These are phyloP conservation scores for Fistulina hepatica DNA, from an alignment of 1,284 basidiomycete species.

Conservation along the genomic window DNA sequence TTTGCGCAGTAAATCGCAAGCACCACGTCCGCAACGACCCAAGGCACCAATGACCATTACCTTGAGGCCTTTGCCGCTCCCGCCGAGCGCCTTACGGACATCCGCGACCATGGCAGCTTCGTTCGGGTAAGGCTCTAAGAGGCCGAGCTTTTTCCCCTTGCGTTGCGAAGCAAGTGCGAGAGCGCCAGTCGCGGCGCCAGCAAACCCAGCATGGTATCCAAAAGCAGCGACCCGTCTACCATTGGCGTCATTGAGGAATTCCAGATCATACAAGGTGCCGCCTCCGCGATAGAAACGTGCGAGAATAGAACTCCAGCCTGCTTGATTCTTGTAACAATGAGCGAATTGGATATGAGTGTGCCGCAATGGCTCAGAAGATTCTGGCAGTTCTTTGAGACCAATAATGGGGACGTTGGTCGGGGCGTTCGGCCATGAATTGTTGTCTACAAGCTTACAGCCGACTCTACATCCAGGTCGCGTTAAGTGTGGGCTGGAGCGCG, in stretches of 20 bases:
- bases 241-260: conserved; percentile 83
- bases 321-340: conserved; percentile 97
- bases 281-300: conserved; percentile 80
- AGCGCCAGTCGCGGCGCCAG: conserved; percentile 89
- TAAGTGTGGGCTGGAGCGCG: conserved; percentile 2
- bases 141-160: conserved; percentile 51
- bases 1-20: conserved; percentile 91
- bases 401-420: conserved; percentile 77
- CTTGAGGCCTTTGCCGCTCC: conserved; percentile 66
- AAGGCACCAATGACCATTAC: conserved; percentile 95
- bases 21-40: conserved; percentile 93
- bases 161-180: conserved; percentile 72
- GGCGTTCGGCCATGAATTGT: conserved; percentile 85
- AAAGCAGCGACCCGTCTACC: conserved; percentile 97
- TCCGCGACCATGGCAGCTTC: conserved; percentile 71
- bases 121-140: conserved; percentile 71
- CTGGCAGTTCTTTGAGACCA: conserved; percentile 92
- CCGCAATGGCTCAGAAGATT: conserved; percentile 67
- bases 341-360: conserved; percentile 99
- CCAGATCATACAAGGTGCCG: conserved; percentile 91
- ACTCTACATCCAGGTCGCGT: conserved; percentile 55
- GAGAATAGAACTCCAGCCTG: conserved; percentile 85
- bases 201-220: conserved; percentile 97
- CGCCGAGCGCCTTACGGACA: conserved; percentile 63
- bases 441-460: conserved; percentile 81